Evolutionary conservation across 306 rosid species (phyloP).

Genomic region (Astragalus glycyphyllos): DNA sequence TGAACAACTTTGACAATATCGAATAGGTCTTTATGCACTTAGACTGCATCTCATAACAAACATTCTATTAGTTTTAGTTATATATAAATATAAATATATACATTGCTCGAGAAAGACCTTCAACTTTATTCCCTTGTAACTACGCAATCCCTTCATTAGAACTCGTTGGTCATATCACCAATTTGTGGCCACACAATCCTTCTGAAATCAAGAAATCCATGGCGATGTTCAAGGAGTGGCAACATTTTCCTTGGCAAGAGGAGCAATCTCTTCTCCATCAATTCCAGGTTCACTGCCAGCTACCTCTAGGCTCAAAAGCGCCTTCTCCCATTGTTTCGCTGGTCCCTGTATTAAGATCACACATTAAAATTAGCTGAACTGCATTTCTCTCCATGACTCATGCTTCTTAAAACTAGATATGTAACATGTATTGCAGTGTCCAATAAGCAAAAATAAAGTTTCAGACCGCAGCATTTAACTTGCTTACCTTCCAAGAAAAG

Average conservation of each 20-base stretch:
- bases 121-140: constrained; percentile 13
- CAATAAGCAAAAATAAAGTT: constrained; percentile 1
- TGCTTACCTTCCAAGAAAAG: constrained; percentile 81
- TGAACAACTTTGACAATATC: neutral
- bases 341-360: constrained; percentile 65
- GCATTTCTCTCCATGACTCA: constrained; percentile 23
- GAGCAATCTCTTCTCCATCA: constrained; percentile 82
- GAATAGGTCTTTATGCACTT: constrained; percentile 32
- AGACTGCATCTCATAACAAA: constrained; percentile 25
- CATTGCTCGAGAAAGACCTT: constrained; percentile 25
- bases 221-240: constrained; percentile 67
- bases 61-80: neutral
- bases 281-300: constrained; percentile 66
- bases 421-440: neutral
- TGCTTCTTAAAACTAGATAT: neutral
- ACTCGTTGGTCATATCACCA: constrained; percentile 16
- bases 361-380: constrained; percentile 9
- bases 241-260: constrained; percentile 78
- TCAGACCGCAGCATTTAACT: neutral
- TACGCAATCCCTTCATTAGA: constrained; percentile 3
- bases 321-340: constrained; percentile 77
- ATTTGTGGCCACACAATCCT: constrained; percentile 13
- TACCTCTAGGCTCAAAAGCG: constrained; percentile 71
- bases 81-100: neutral
- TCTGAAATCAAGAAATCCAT: neutral